Percentiles rank a stretch among this genome's conserved stretches.
Evolutionary conservation across 2,329 filamentous ascomycete species (phyloP).

Genomic region (Cytospora piceicola): DNA sequence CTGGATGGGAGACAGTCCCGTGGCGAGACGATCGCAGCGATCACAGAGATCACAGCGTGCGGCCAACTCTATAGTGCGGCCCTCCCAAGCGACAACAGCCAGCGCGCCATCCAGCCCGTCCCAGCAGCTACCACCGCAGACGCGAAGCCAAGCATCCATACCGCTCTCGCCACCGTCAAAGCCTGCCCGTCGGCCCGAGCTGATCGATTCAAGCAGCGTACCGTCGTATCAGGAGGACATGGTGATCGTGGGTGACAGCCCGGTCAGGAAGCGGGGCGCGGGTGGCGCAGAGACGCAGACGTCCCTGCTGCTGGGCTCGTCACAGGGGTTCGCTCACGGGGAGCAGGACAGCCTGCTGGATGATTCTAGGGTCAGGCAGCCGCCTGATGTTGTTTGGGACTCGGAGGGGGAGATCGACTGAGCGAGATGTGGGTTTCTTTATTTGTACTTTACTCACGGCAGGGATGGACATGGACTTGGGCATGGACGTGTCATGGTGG

Average conservation of each 20-base stretch:
- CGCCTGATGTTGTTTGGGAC: slow-evolving; percentile 46
- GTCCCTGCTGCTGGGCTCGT: slow-evolving; percentile 41
- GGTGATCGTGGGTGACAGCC: slow-evolving; percentile 34
- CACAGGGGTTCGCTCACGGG: slow-evolving; percentile 47
- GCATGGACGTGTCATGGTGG: background rate
- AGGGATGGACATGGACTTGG: background rate
- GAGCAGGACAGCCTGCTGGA: slow-evolving; percentile 46
- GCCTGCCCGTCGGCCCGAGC: slow-evolving; percentile 33
- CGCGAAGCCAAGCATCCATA: slow-evolving; percentile 16
- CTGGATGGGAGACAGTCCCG: slow-evolving; percentile 21
- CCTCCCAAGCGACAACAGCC: slow-evolving; percentile 51
- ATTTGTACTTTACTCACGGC: background rate
- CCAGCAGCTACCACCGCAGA: slow-evolving; percentile 6
- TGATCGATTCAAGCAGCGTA: slow-evolving; percentile 33
- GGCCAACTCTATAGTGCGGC: slow-evolving; percentile 35
- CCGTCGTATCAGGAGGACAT: slow-evolving; percentile 26
- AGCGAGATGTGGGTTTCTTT: background rate
- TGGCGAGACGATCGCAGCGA: background rate
- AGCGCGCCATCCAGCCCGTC: slow-evolving; percentile 43
- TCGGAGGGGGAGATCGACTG: slow-evolving; percentile 44
- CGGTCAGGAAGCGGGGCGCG: slow-evolving; percentile 27
- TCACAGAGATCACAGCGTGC: background rate
- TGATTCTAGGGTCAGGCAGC: slow-evolving; percentile 44
- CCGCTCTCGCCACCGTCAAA: slow-evolving; percentile 37
- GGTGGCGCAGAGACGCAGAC: slow-evolving; percentile 3